A percentile compares a stretch with the other conserved stretches of the same genome.
Conservation (phyloP, 441 rosid genomes). For the Caryocar brasiliense region DNA sequence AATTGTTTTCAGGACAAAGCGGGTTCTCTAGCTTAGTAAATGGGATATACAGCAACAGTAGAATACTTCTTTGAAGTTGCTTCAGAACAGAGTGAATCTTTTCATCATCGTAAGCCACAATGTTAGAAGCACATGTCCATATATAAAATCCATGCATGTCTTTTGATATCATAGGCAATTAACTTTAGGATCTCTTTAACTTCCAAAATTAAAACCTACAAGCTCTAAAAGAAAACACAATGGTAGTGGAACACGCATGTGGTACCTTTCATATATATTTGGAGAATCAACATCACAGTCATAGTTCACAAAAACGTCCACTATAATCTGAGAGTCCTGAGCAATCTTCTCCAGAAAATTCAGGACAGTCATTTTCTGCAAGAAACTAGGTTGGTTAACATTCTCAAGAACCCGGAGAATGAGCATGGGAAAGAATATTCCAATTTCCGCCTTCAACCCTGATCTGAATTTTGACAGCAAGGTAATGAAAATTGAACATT, state of each 20-base stretch:
- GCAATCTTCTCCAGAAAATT: constrained; percentile 74
- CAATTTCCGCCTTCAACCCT: constrained; percentile 82
- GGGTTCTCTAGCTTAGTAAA: no score
- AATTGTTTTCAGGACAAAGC: no score
- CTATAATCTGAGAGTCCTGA: constrained; percentile 62
- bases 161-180: no score
- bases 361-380: constrained; percentile 95
- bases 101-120: no score
- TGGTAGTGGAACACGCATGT: background rate
- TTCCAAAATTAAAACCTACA: background rate
- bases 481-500: constrained; percentile 74
- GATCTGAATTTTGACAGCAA: constrained; percentile 73
- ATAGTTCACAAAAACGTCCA: constrained; percentile 90
- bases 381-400: constrained; percentile 93
- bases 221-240: background rate
- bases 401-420: constrained; percentile 94
- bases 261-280: constrained; percentile 92
- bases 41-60: no score
- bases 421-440: constrained; percentile 95
- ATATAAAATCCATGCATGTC: no score
- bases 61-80: no score
- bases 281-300: constrained; percentile 95
- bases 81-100: no score
- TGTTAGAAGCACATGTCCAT: no score
- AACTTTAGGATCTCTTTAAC: background rate